Base-by-base conservation (phyloP, 2,329 filamentous ascomycete genomes). In the Alternaria metachromatica region DNA sequence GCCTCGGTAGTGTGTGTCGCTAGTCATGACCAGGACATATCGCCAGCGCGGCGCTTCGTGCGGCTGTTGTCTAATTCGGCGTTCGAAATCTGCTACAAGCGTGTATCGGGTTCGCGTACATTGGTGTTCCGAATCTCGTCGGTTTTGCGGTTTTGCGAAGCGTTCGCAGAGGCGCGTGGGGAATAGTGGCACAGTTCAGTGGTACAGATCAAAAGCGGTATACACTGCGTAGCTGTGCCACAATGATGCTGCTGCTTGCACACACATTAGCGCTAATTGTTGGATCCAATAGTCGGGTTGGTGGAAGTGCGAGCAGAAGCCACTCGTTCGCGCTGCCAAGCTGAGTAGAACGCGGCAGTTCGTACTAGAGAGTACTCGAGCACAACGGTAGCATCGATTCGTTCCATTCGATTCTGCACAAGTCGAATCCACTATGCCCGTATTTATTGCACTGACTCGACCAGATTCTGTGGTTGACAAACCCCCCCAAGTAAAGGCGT, bases 251-350 rank as follows among this genome's bases (percentile, higher is more conserved):
- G n/a, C 18, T 18, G 46, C 48, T 28, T 48, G 41, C 26, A 33
- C 60, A 54, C 33, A 58, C 41, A 37, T 51, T 58, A 62, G 60
- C 55, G 55, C 46, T 58, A 62, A 37, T 30, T 41, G 33, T 25
- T 20, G 21, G 53, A 51, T 41, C 21, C 28, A 25, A 25, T 15
- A 21, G 26, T 21, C 23, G 37, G 49, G 15, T 49, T 48, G 41
- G 43, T 54, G 23, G 49, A 43, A 25, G 25, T 21, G 26, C 8
- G 45, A 7, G 23, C 15, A 56, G 13, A 33, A 48, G 26, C 43
- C 23, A 28, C 21, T 18, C 23, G 18, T 48, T 43, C 23, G 50
- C 58, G 13, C 23, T 26, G 23, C 41, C 28, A 23, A 45, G 28
- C 43, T 23, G 37, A 28, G 26, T 20, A 37, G 33, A 23, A 49